phyloP scores from a whole-genome alignment of 2,329 filamentous ascomycete genomes.

The Colletotrichum sp. region DNA sequence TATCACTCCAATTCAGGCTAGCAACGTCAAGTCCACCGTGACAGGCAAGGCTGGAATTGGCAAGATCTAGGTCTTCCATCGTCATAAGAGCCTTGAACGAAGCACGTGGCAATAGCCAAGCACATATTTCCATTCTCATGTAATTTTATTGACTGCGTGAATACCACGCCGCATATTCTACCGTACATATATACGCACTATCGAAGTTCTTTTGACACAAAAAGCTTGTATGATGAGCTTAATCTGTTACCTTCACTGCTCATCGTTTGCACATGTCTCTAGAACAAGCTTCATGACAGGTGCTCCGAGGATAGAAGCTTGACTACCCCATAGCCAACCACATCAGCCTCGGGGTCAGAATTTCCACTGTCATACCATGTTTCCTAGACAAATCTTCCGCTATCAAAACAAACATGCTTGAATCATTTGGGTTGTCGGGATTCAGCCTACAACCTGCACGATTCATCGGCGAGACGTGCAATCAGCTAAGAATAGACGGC shows the following conservation, averaged over 20 bases:
- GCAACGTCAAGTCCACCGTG: background rate
- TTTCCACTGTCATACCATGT: too few species aligned
- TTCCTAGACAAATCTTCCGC: too few species aligned
- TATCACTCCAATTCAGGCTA: background rate
- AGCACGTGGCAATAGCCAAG: background rate
- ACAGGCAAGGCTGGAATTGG: background rate
- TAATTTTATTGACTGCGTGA: background rate
- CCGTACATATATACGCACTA: background rate
- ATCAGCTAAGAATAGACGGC: too few species aligned
- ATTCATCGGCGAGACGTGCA: background rate
- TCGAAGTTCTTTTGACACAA: too few species aligned
- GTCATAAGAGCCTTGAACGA: rapidly evolving
- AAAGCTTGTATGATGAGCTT: too few species aligned
- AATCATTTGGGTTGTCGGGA: too few species aligned
- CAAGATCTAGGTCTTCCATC: background rate
- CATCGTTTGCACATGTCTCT: too few species aligned
- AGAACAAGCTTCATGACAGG: too few species aligned
- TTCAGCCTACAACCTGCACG: background rate
- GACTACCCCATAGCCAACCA: too few species aligned
- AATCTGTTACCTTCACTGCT: too few species aligned
- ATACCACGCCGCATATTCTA: background rate
- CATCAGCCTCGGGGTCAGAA: too few species aligned
- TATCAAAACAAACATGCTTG: too few species aligned
- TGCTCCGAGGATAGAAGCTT: background rate
- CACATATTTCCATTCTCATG: background rate